Evolutionary conservation across 768 basidiomycete genomes (phyloP), one percentile per base, ranked within the genome.

Genomic region (Rhodotorula graminis): DNA sequence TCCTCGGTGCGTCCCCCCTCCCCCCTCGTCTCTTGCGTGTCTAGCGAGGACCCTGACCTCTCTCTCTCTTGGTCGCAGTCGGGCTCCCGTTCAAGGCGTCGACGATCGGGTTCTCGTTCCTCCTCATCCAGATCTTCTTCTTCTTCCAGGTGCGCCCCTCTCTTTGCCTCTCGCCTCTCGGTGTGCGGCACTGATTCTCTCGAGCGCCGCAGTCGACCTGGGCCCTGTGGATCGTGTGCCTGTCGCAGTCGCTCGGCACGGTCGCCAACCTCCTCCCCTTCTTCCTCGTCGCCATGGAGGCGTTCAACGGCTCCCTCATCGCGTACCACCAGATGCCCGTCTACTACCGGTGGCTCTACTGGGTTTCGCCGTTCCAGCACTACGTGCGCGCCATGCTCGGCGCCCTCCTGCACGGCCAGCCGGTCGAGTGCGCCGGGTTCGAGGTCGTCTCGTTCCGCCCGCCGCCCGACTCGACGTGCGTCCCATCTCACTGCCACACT

Each of bases 371-470:
- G 0, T 82, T 83, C 79, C 81, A 81, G 50, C 82, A 81, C 70
- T 77, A 83, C 65, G 72, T 74, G 19, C 64, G 71, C 19, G 70
- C 71, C 21, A 73, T 79, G 61, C 71, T 79, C 31, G 68, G 71
- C 19, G 72, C 72, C 2, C 62, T 76, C 52, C 71, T 84, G 15
- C 79, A 82, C 71, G 78, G 75, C 27, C 67, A 79, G 4, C 61
- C 69, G 0, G 80, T 83, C 61, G 72, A 76, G 33, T 93, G 92
- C 79, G 80, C 88, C 0, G n/a, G 80, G 0, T 80, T 83, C 62
- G 92, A 93, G 79, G 82, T 86, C n/a, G 85, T 87, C 6, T 82
- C 82, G 2, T 78, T 93, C 72, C 77, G 84, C 19, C 86, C 89
- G 1, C 86, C 87, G 1, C 70, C 80, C 2, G 87, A 86, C 4